phyloP scores from a whole-genome alignment of 2,329 filamentous ascomycete genomes.

The Fusarium sororula region DNA sequence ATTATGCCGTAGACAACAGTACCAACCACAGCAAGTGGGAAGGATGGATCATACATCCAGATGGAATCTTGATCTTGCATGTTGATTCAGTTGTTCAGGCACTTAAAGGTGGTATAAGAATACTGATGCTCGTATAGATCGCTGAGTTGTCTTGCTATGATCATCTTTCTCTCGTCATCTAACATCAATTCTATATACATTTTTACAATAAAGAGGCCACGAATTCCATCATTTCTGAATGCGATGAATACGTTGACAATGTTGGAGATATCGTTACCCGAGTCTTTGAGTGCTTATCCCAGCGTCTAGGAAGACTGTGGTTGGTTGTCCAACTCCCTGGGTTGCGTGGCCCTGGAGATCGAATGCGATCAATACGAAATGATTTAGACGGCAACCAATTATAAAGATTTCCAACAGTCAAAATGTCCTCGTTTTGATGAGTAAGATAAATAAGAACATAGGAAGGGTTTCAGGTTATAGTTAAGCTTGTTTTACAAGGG shows the following conservation, averaged over 20 bases:
- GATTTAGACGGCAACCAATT: constrained; percentile 26
- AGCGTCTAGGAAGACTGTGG: background rate
- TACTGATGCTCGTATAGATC: background rate
- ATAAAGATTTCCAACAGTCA: background rate
- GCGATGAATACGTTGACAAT: constrained; percentile 26
- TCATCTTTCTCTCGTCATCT: background rate
- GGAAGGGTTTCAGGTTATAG: background rate
- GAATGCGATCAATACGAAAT: constrained; percentile 34
- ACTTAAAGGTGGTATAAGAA: background rate
- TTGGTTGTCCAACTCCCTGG: background rate
- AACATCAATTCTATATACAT: constrained; percentile 7
- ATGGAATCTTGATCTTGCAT: constrained; percentile 45
- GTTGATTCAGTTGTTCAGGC: background rate
- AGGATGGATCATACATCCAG: constrained; percentile 57
- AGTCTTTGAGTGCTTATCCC: background rate
- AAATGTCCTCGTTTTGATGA: background rate
- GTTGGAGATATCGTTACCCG: background rate
- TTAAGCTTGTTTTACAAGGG: background rate
- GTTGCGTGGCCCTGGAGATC: background rate
- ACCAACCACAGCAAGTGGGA: constrained; percentile 53
- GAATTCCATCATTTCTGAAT: constrained; percentile 20
- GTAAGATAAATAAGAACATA: background rate
- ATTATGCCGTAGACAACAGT: constrained; percentile 53
- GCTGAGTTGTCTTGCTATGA: background rate
- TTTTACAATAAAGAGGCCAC: background rate